A percentile compares a stretch with the other conserved stretches of the same genome.
These are phyloP conservation scores for Dipteronia dyeriana DNA, from an alignment of 345 rosid genomes.

Conservation along the genomic window DNA sequence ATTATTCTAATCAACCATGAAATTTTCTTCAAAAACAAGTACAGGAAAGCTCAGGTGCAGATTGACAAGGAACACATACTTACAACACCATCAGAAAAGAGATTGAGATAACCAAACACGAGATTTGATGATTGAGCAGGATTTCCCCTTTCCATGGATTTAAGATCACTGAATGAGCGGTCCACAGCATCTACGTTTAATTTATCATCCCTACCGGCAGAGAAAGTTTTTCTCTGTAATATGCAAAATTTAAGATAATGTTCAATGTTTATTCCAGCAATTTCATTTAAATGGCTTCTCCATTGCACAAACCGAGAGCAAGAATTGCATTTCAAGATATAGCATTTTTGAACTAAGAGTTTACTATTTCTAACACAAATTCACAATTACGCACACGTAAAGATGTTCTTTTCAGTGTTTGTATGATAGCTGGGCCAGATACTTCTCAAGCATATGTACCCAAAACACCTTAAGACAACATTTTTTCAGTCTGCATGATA, in stretches of 20 bases:
- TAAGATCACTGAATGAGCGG: conserved; percentile 30
- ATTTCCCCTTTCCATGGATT: conserved; percentile 39
- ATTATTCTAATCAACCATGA: not conserved
- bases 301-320: not conserved
- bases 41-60: conserved; percentile 13
- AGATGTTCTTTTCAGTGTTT: not conserved
- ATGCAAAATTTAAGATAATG: conserved; percentile 16
- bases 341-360: not conserved
- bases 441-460: not conserved
- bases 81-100: conserved; percentile 99
- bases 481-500: not conserved
- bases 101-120: conserved; percentile 96
- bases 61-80: conserved; percentile 43
- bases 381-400: not conserved
- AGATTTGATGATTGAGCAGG: conserved; percentile 56
- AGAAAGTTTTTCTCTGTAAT: conserved; percentile 63
- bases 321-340: not conserved
- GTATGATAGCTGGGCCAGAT: not conserved
- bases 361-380: not conserved
- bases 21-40: conserved; percentile 3
- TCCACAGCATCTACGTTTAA: conserved; percentile 36
- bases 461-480: not conserved
- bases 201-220: conserved; percentile 39
- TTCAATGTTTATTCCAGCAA: conserved; percentile 13
- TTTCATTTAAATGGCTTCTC: conserved; percentile 5